Conservation (phyloP, 1,284 basidiomycete genomes). For the Hymenochaete sp. region DNA sequence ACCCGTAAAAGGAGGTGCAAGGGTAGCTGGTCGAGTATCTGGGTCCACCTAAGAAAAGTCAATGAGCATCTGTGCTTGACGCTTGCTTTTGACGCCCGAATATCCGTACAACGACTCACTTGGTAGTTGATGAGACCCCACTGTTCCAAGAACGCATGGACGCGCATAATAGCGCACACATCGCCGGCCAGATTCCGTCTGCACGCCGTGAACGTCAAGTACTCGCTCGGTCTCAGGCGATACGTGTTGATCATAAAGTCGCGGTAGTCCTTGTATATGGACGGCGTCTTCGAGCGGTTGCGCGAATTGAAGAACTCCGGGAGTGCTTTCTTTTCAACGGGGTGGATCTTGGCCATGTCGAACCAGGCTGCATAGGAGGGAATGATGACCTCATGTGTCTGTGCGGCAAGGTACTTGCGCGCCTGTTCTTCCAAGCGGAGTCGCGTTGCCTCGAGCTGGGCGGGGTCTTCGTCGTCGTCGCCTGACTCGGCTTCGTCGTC, state of each 20-base stretch:
- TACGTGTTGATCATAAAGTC: slow-evolving; percentile 99
- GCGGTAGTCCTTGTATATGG: slow-evolving; percentile 98
- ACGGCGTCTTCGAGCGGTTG: slow-evolving; percentile 91
- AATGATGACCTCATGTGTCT: slow-evolving; percentile 96
- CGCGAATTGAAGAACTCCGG: slow-evolving; percentile 98
- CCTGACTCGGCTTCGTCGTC: slow-evolving; percentile 65
- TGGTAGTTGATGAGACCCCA: slow-evolving; percentile 99
- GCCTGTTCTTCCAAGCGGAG: slow-evolving; percentile 78
- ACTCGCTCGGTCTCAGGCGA: slow-evolving; percentile 88
- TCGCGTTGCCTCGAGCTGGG: slow-evolving; percentile 71
- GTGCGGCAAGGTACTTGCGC: slow-evolving; percentile 88
- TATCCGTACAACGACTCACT: slow-evolving; percentile 36
- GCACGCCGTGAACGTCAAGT: slow-evolving; percentile 96
- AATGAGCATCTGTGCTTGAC: slow-evolving; percentile 5
- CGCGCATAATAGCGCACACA: slow-evolving; percentile 97
- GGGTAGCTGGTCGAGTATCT: slow-evolving; percentile 86
- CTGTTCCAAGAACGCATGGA: slow-evolving; percentile 97
- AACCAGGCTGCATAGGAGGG: slow-evolving; percentile 99
- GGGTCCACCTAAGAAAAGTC: slow-evolving; percentile 77
- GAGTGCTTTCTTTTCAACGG: slow-evolving; percentile 85
- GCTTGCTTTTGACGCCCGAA: neutral
- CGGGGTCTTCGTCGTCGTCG: slow-evolving; percentile 72
- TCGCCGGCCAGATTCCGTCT: slow-evolving; percentile 94
- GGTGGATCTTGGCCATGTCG: slow-evolving; percentile 88
- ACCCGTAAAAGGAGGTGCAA: slow-evolving; percentile 96